Percentiles rank a stretch among this genome's conserved stretches.
phyloP scores from a whole-genome alignment of 192 early-diverging fungal species.

The Linnemannia elongata region DNA sequence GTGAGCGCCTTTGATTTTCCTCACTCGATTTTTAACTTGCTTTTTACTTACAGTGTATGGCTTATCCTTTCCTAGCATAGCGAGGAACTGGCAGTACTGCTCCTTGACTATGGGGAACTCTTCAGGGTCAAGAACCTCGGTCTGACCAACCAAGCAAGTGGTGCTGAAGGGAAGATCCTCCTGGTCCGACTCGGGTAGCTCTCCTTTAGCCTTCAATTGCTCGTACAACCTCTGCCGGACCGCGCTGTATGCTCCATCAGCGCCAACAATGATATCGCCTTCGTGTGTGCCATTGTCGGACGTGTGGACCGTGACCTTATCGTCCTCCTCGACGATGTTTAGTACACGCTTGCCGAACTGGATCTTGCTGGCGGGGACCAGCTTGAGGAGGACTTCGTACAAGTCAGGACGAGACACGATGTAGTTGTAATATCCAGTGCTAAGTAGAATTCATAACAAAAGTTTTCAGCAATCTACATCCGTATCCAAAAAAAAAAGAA shows the following conservation, averaged over 20 bases:
- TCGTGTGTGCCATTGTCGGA: slow-evolving; percentile 5
- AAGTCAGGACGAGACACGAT: slow-evolving; percentile 17
- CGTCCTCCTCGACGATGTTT: slow-evolving; percentile 9
- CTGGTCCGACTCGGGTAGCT: not conserved
- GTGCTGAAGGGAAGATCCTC: slow-evolving; percentile 3
- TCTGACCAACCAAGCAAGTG: slow-evolving; percentile 25
- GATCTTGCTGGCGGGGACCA: slow-evolving; percentile 15
- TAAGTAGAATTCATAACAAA: not conserved
- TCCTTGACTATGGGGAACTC: not conserved
- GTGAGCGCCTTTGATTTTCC: too few relatives aligned
- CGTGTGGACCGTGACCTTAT: slow-evolving; percentile 26
- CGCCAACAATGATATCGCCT: slow-evolving; percentile 50
- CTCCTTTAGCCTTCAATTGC: not conserved
- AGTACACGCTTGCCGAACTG: slow-evolving; percentile 32
- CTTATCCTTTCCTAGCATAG: slow-evolving; percentile 7
- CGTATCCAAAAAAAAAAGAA: not conserved
- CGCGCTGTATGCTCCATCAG: slow-evolving; percentile 38
- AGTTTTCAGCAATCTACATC: too few relatives aligned
- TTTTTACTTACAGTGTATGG: slow-evolving; percentile 7
- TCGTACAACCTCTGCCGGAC: slow-evolving; percentile 27
- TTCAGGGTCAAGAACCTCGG: not conserved
- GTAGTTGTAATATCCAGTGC: not conserved
- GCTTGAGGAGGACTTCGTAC: not conserved
- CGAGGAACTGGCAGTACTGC: not conserved
- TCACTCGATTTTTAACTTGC: not conserved